phyloP scores from a whole-genome alignment of 805 yeast genomes.

The Wickerhamomyces silvicola region DNA sequence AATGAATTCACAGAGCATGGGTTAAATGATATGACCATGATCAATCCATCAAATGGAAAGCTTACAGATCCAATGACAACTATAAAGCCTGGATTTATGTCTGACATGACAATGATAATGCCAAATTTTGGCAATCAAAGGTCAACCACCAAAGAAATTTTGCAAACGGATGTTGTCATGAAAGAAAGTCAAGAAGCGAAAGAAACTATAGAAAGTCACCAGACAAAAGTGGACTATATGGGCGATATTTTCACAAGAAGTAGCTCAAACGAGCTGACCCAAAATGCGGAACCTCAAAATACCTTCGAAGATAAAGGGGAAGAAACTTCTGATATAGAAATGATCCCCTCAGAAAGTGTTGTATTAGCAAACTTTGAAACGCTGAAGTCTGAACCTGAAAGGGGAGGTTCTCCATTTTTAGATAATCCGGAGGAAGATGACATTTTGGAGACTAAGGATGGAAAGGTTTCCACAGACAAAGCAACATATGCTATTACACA shows the following conservation, averaged over 20 bases:
- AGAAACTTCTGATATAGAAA: constrained; percentile 2
- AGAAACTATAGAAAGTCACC: constrained; percentile 1
- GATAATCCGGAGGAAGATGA: constrained; percentile 14
- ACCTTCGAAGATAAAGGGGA: constrained; percentile 3
- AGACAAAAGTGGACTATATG: constrained; percentile 13
- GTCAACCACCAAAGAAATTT: not conserved
- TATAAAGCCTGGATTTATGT: constrained; percentile 8
- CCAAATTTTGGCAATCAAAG: constrained; percentile 20
- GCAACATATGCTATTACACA: constrained; percentile 15
- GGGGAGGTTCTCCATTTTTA: constrained; percentile 17
- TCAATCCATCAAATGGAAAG: constrained; percentile 15
- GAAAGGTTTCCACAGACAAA: constrained; percentile 14
- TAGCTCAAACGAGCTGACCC: constrained; percentile 4
- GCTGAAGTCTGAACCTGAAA: constrained; percentile 4
- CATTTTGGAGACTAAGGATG: constrained; percentile 5
- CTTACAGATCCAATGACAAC: constrained; percentile 13
- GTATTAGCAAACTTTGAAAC: no score
- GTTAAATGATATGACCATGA: constrained; percentile 25
- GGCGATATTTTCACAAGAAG: constrained; percentile 14
- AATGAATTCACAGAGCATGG: constrained; percentile 13
- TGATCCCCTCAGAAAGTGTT: no score
- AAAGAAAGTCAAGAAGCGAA: constrained; percentile 4
- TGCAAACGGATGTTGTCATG: not conserved
- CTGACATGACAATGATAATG: constrained; percentile 34
- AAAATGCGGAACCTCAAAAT: constrained; percentile 1